Conservation (phyloP, 176 grass and related monocot genomes). For the Ananas comosus region DNA sequence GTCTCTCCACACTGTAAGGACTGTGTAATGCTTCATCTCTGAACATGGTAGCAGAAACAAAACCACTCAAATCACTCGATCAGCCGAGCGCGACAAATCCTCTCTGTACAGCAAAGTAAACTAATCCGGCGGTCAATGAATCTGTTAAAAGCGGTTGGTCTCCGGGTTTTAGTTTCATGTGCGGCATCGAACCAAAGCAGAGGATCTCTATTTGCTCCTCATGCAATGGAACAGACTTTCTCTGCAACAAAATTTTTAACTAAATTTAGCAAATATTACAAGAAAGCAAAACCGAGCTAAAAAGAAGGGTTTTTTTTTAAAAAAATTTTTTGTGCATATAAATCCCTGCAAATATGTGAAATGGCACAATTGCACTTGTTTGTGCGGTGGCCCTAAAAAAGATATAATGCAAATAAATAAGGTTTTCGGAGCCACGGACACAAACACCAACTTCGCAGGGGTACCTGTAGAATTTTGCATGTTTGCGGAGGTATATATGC, state of each 20-base stretch:
- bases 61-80: neutral
- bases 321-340: too few species aligned
- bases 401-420: too few species aligned
- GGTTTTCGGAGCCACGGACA: too few species aligned
- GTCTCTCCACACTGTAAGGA: too few species aligned
- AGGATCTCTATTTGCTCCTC: conserved; percentile 1
- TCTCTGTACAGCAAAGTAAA: neutral
- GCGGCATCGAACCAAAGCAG: neutral
- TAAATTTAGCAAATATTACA: neutral
- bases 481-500: too few species aligned
- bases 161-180: neutral
- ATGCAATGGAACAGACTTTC: conserved; percentile 43
- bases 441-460: too few species aligned
- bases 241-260: conserved; percentile 22
- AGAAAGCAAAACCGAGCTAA: too few species aligned
- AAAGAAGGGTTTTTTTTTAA: too few species aligned
- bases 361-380: too few species aligned
- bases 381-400: too few species aligned
- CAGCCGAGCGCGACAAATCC: neutral
- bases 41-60: neutral
- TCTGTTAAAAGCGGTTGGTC: neutral
- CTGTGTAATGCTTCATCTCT: neutral
- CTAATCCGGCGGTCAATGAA: neutral
- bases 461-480: too few species aligned
- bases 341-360: too few species aligned